Base-by-base conservation (phyloP, 2,329 filamentous ascomycete species). In the Intubia oerlemansii region DNA sequence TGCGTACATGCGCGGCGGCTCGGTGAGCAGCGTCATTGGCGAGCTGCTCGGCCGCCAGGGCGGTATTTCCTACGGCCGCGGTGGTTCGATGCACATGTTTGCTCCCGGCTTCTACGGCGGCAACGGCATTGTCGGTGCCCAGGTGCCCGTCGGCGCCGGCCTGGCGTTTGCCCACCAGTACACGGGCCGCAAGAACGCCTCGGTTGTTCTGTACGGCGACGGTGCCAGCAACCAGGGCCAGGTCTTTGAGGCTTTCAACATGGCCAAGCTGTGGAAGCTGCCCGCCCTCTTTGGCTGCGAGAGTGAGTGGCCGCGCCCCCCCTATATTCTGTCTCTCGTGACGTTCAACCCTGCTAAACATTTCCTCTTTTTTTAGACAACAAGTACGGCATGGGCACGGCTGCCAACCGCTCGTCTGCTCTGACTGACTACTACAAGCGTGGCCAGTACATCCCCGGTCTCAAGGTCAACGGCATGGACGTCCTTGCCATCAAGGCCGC, bases 21-120 rank as follows among this genome's bases (percentile, higher is more conserved):
- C 71, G 40, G 75, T 93, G 46, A 77, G 82, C 49, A 81, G 78
- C 44, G 90, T 95, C 56, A 90, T 95, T 43, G 85, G 85, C 45
- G 85, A 95, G 62, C 68, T 95, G 42, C 70, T 98, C 32, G 88
- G 88, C 46, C 78, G 88, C 45, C 75, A 85, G 52, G 81, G 90
- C 54, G 88, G 88, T 59, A 93, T 98, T 47, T 78, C 88, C 37
- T 92, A 91, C 62, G 88, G 88, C 53, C 98, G 98, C 71, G 88
- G 88, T 54, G 88, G 88, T 41, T 93, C 84, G 39, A 98, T 98
- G 88, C 88, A 98, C 67, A 98, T 98, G 88, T 98, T 98, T 61
- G 62, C 82, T 44, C 84, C 82, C 56, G 79, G 80, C 40, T 98
- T 98, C 66, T 98, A 90, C 54, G 88, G 88, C 47, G 88, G 88